Evolutionary conservation across 225 moss, liverwort and hornwort species (phyloP), one percentile per base, ranked within the genome.

Genomic region (Pseudisothecium myosuroides): DNA sequence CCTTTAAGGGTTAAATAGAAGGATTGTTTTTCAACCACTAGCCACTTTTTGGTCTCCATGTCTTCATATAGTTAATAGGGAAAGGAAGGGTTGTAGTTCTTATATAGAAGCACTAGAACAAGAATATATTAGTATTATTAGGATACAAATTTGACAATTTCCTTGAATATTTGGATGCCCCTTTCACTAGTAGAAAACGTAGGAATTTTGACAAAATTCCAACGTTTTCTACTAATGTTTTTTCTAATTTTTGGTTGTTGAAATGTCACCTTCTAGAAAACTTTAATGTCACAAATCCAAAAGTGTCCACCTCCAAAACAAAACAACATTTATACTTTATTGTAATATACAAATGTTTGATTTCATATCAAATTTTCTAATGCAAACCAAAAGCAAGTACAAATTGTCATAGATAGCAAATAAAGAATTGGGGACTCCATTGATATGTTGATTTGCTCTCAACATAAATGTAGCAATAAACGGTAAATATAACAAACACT

Each of bases 11-110:
- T n/a, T n/a, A n/a, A n/a, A n/a, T n/a, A n/a, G n/a, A n/a, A n/a
- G n/a, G n/a, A n/a, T n/a, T n/a, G n/a, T n/a, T n/a, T n/a, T n/a
- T n/a, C n/a, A n/a, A n/a, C n/a, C n/a, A n/a, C n/a, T n/a, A n/a
- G n/a, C n/a, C n/a, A n/a, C n/a, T n/a, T n/a, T n/a, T n/a, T n/a
- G n/a, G n/a, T n/a, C n/a, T n/a, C n/a, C n/a, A n/a, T n/a, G n/a
- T n/a, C n/a, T n/a, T n/a, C n/a, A n/a, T n/a, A n/a, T n/a, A n/a
- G n/a, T n/a, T 12, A 21, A n/a, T 22, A n/a, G n/a, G 7, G n/a
- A 6, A 37, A n/a, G 22, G n/a, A 23, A 4, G 22, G 1, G 6
- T 0, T 4, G 2, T 2, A 8, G 2, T 32, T 12, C 5, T 22
- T 68, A 7, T 68, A 7, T 7, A 21, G 7, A 12, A n/a, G 23